Base-by-base conservation (phyloP, 768 basidiomycete species). In the Lactifluus piperatus region DNA sequence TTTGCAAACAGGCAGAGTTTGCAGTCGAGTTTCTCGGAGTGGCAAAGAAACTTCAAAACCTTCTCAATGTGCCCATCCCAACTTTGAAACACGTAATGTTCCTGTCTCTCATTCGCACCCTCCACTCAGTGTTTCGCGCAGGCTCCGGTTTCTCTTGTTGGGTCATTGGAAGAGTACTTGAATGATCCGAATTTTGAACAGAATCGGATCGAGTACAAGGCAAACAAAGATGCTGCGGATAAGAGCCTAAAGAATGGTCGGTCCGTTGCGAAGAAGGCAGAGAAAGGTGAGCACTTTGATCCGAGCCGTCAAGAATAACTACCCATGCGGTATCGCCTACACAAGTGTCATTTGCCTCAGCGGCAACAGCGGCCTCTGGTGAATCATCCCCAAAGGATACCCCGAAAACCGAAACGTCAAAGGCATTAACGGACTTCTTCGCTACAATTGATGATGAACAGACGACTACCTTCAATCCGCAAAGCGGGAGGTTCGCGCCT, bases 161-260 rank as follows among this genome's bases (percentile, higher is more conserved):
- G 86, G 36, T 84, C 97, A 20, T 79, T 99, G 30, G 89, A 98
- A 69, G 95, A 98, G 68, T 99, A 98, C 69, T 78, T 99, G 51
- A 85, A 91, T 57, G 97, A 99, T 71, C 90, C 94, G 24, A 93
- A 93, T 68, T 99, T 99, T 65, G 97, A 98, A 71, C 85, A 91
- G 72, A 98, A 97, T 71, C 76, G 95, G 62, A 75, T 87, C 9
- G 97, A 98, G 68, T 97, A 99, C 74, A 93, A 81, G 72, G 76
- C 84, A 24, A 91, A 84, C 70, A 91, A 90, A 71, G 79, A 77
- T 5, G 77, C 81, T 3, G 79, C 80, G 3, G 88, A 89, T 60
- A 70, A 68, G 55, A 69, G 67, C 22, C 63, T 69, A 10, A 68
- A 54, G 54, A 63, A 62, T 20, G 72, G 63, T 43, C 43, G 52